A percentile compares a stretch with the other conserved stretches of the same genome.
Evolutionary conservation across 257 asterid genomes (phyloP).

Genomic region (Orobanche coerulescens): DNA sequence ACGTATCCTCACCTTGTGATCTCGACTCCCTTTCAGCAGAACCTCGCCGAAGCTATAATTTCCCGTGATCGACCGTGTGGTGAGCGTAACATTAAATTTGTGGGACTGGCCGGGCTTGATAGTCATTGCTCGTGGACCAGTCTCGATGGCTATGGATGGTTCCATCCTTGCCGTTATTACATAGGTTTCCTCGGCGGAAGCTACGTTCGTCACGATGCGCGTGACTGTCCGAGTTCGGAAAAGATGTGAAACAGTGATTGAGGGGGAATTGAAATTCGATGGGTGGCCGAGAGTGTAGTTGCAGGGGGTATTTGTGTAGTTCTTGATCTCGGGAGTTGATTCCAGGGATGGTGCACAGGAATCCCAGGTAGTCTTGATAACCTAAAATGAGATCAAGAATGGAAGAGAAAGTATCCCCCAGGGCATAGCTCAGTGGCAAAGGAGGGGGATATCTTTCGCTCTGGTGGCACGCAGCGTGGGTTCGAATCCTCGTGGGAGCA

Average conservation of each 20-base stretch:
- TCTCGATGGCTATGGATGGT: slow-evolving; percentile 79
- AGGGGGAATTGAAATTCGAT: slow-evolving; percentile 77
- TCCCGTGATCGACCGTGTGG: slow-evolving; percentile 68
- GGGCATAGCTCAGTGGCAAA: no score
- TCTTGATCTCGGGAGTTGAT: slow-evolving; percentile 56
- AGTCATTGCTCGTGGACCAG: slow-evolving; percentile 97
- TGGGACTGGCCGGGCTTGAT: slow-evolving; percentile 61
- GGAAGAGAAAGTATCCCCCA: no score
- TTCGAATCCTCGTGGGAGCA: no score
- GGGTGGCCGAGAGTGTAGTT: slow-evolving; percentile 87
- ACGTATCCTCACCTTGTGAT: slow-evolving; percentile 88
- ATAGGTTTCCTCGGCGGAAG: slow-evolving; percentile 84
- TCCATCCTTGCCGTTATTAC: slow-evolving; percentile 82
- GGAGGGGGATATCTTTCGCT: no score
- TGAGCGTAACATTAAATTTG: slow-evolving; percentile 56
- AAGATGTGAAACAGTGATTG: slow-evolving; percentile 77
- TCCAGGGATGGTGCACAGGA: slow-evolving; percentile 90
- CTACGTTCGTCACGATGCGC: slow-evolving; percentile 78
- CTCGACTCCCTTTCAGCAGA: slow-evolving; percentile 73
- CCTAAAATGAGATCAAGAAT: slow-evolving; percentile 37
- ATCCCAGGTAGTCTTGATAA: slow-evolving; percentile 82
- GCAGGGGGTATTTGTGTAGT: slow-evolving; percentile 73
- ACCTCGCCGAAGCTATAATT: slow-evolving; percentile 91
- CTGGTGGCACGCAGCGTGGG: no score
- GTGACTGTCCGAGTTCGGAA: slow-evolving; percentile 78